Evolutionary conservation across 352 stramenopile species (phyloP), one percentile per base, ranked within the genome.

Genomic region (Pythium scleroteichum): DNA sequence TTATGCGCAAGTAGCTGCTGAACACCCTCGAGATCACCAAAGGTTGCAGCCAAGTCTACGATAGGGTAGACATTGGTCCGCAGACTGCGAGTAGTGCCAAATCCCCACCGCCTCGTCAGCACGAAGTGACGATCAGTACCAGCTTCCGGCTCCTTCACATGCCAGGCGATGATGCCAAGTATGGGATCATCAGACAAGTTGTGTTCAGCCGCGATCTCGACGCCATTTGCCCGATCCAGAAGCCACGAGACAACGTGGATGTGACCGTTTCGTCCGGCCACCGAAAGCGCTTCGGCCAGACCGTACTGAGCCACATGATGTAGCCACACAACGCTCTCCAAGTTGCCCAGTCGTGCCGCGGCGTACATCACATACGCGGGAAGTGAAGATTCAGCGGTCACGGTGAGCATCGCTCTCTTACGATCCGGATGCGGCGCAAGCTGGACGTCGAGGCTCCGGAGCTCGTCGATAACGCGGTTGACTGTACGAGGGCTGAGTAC

Each of bases 261-360:
- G n/a, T 47, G 49, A 12, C 49, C 49, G 19, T 46, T 32, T 1
- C 20, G 32, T 12, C 35, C 52, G 1, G 39, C 52, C 1, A 16
- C 16, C 4, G 35, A 19, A 2, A 59, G 52, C 41, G 52, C 52
- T 17, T 22, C 27, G 19, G 12, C 24, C 32, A 23, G 52, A 42
- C 51, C 40, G 27, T 59, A 59, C 1, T n/a, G 13, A 16, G 26
- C 26, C 14, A 59, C n/a, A 3, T 59, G 2, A 14, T 59, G 52
- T 13, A 59, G n/a, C 52, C 52, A 59, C 17, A 59, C 27, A 2
- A 59, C 52, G 19, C 52, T 59, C 52, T 50, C 52, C 19, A 59
- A 20, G 19, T 52, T 32, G 2, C 52, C 52, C 2, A 13, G 16
- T 17, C 26, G 39, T 29, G 41, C 52, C 3, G 52, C 52, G 3